phyloP scores from a whole-genome alignment of 345 rosid species.

The Rhizophora apiculata region DNA sequence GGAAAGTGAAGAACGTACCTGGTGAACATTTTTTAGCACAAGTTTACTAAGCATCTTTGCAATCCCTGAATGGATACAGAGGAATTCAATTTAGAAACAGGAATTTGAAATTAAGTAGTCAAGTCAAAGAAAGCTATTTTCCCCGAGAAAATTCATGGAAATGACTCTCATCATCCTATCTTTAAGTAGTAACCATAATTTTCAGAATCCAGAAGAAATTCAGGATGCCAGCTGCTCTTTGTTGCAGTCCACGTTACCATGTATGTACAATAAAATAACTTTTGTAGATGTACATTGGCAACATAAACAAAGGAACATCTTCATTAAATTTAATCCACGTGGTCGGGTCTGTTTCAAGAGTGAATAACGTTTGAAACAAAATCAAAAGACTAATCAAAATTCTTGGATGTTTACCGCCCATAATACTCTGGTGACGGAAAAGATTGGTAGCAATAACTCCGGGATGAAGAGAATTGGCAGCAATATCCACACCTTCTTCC shows the following conservation, averaged over 20 bases:
- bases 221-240: too few species aligned
- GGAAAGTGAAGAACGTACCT: slow-evolving; percentile 30
- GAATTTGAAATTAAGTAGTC: not conserved
- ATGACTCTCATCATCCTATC: too few species aligned
- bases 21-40: slow-evolving; percentile 42
- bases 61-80: slow-evolving; percentile 39
- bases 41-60: slow-evolving; percentile 29
- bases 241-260: too few species aligned
- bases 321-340: too few species aligned
- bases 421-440: slow-evolving; percentile 34
- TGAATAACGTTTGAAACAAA: too few species aligned
- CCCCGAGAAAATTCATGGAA: too few species aligned
- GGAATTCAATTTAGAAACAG: not conserved
- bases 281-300: not conserved
- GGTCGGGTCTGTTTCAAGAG: too few species aligned
- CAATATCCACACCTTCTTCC: slow-evolving; percentile 56
- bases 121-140: not conserved
- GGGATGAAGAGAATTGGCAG: slow-evolving; percentile 68
- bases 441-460: slow-evolving; percentile 61
- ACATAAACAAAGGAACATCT: too few species aligned
- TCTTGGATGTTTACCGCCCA: slow-evolving; percentile 34
- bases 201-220: too few species aligned
- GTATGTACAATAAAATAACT: not conserved
- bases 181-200: too few species aligned
- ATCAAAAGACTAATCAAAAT: not conserved